Percentiles rank a stretch among this genome's conserved stretches.
Evolutionary conservation across 805 yeast species (phyloP).

Genomic region (Teunomyces barrocoloradensis): DNA sequence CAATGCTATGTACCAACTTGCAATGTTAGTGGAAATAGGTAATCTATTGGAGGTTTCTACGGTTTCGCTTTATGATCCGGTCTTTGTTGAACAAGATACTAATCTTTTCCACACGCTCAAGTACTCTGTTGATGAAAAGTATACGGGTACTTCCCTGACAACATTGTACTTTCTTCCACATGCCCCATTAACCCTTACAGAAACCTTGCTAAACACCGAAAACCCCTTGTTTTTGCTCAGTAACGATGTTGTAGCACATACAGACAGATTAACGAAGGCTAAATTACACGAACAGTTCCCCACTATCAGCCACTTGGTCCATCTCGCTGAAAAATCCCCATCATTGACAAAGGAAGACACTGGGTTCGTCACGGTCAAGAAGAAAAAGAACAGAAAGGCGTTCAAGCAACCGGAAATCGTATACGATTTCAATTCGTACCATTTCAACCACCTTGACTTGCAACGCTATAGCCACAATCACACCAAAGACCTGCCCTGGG

Average conservation of each 20-base stretch:
- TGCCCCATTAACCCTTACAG: slow-evolving; percentile 60
- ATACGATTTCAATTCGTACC: slow-evolving; percentile 27
- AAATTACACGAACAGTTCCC: slow-evolving; percentile 46
- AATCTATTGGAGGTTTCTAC: slow-evolving; percentile 13
- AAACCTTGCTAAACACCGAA: slow-evolving; percentile 30
- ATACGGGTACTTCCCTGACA: slow-evolving; percentile 3
- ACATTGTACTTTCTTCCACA: slow-evolving; percentile 68
- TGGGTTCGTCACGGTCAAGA: slow-evolving; percentile 14
- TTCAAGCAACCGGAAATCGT: slow-evolving; percentile 30
- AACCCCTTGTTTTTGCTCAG: slow-evolving; percentile 45
- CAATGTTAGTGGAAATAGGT: slow-evolving; percentile 47
- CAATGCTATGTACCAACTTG: slow-evolving; percentile 68
- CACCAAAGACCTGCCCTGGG: slow-evolving; percentile 40
- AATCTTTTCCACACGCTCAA: slow-evolving; percentile 16
- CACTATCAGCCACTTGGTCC: slow-evolving; percentile 37
- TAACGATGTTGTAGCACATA: slow-evolving; percentile 52
- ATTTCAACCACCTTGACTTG: slow-evolving; percentile 27
- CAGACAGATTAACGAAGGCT: slow-evolving; percentile 47
- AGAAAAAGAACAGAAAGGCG: slow-evolving; percentile 22
- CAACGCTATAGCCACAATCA: slow-evolving; percentile 14
- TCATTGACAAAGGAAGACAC: neutral
- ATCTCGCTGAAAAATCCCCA: slow-evolving; percentile 10
- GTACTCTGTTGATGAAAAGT: slow-evolving; percentile 17
- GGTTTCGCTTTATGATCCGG: slow-evolving; percentile 65
- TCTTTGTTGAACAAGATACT: slow-evolving; percentile 48